Evolutionary conservation across 2,329 filamentous ascomycete genomes (phyloP), one percentile per base, ranked within the genome.

Genomic region (Cercospora zeae-maydis): DNA sequence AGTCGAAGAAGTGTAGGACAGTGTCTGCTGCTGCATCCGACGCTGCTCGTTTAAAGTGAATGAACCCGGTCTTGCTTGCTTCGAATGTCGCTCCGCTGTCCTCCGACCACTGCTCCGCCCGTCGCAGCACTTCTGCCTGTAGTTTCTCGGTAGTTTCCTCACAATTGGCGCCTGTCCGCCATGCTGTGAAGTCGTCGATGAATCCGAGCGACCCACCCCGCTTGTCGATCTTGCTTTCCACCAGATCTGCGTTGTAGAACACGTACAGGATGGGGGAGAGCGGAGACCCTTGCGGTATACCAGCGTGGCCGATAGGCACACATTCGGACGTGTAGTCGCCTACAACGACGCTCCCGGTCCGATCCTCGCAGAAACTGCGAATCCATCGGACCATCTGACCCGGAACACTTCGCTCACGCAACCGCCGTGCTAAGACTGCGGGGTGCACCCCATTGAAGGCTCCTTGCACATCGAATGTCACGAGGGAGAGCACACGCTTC

Each of bases 401-500:
- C 7, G 14, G 51, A 16, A 54, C 8, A 16, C 30, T 16, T n/a
- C 51, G 51, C 31, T 36, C 51, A 8, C 30, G 4, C n/a, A 54
- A 19, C 4, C 14, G 30, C 51, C 14, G 3, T 8, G 2, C 51
- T 14, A 54, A 19, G 30, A 54, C 51, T n/a, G 8, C 14, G 2
- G 30, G 51, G n/a, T 54, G n/a, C 11, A 54, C 27, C 21, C 51
- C 13, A 54, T 54, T 54, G 21, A 54, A 54, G 19, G 51, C 51
- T 54, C 47, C 51, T 54, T 54, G 8, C 8, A 54, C 8, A 54
- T 54, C 51, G 51, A 54, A 54, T 54, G 8, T 54, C 2, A 54
- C 8, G 2, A 54, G 19, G 5, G 31, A 54, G 13, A 54, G 19
- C 14, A 54, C 8, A 7, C n/a, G 30, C 34, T 37, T 37, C 11